Evolutionary conservation across 768 basidiomycete species (phyloP), one percentile per base, ranked within the genome.

Genomic region (Sarcodon aspratus): DNA sequence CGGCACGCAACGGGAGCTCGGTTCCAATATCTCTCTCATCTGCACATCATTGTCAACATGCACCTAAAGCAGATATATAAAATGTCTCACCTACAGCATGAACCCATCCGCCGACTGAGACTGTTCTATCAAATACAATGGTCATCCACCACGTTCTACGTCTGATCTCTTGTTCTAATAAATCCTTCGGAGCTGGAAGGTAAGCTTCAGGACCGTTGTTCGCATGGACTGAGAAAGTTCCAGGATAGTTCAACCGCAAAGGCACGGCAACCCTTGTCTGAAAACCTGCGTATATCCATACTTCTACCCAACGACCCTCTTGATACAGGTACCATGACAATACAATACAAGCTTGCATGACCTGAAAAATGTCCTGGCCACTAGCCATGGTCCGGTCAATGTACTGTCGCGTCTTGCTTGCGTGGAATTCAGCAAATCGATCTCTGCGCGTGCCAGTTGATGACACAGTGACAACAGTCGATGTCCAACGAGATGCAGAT

Each of bases 101-200:
- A 35, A 88, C 73, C 89, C 89, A 92, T 13, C 89, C 88, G 38
- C 86, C 87, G 2, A 65, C 63, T 27, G 65, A 67, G 6, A 66
- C 78, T 44, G 89, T 87, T 31, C 88, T 82, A 63, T 92, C 88
- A 61, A 91, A 90, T 43, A 89, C 66, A 36, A 92, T 79, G 15
- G 85, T 81, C 85, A 89, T 89, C 88, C 88, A 92, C 89, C 89
- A 92, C 5, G 87, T 84, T 47, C 89, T 74, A 45, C 89, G 73
- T 52, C 88, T 71, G 38, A 77, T 80, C 65, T 92, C 88, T 48
- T 89, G 64, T 54, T 91, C 89, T 15, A 75, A 76, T 38, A 78
- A 61, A 59, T 85, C 83, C 59, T 77, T 85, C 0, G 88, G 88
- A 11, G 88, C 85, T 3, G 82, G 79, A 11, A 92, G 68, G 63